Evolutionary conservation across 495 filamentous ascomycete species (phyloP), one percentile per base, ranked within the genome.

Genomic region (Penicillium desertorum): DNA sequence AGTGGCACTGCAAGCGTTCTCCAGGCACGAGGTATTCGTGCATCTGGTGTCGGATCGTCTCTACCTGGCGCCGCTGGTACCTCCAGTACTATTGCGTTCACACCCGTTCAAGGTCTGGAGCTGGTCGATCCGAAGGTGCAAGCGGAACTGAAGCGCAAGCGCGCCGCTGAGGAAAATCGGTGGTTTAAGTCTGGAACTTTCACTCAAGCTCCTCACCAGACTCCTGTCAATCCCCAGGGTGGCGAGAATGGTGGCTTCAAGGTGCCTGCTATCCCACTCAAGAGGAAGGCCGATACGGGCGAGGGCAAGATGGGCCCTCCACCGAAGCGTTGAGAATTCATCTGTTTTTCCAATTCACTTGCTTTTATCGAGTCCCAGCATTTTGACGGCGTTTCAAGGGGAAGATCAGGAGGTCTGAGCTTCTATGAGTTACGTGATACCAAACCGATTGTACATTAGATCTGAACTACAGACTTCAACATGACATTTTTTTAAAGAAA

Each of bases 151-250:
- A 90, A 77, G 62, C 81, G 91, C 58, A 97, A 98, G 77, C 79
- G 89, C 65, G 94, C 94, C 64, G 93, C 91, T 5, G 93, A 97
- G 61, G 90, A 95, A 66, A 93, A 98, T 69, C 79, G 90, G 41
- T 98, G 91, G 88, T 98, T 98, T 76, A 95, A 91, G 67, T 88
- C 90, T 22, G 95, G 94, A 3, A 94, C 92, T 4, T 98, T 98
- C 59, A 97, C 94, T 25, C 91, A 96, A 75, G 84, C 96, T 53
- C 88, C 89, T 16, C 76, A 80, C 41, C 76, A 72, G 50, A 71
- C 53, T 50, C 36, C 36, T n/a, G 56, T 22, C 36, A 70, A 68
- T n/a, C 43, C 63, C 0, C 64, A 61, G 32, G 54, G 54, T 4
- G 62, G 62, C 14, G 63, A 68, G 14, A 79, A 69, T 44, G 77